Base-by-base conservation (phyloP, 768 basidiomycete species). In the Trametopsis cervina region DNA sequence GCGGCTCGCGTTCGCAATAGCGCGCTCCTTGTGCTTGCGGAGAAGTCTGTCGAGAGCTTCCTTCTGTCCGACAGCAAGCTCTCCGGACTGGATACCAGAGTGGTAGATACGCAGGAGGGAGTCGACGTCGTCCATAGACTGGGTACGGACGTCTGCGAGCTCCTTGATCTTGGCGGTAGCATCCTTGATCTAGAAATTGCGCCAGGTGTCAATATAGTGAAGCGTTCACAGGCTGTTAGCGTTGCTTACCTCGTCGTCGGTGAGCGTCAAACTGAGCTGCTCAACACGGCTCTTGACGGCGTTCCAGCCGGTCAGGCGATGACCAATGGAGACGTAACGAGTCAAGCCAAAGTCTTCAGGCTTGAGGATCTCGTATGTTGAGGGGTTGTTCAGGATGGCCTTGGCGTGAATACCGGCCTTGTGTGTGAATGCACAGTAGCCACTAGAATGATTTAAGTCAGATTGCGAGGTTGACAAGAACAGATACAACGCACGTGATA, bases 381-480 rank as follows among this genome's bases (percentile, higher is more conserved):
- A 90, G 1, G 96, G 96, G 77, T 99, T 99, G 74, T 97, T 96
- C 54, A 94, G 81, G 68, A 99, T 99, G 33, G 96, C 96, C 78
- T 99, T 99, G 71, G 96, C 96, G 69, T 99, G 96, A 55, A 99
- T 99, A 64, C 96, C 96, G 18, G 96, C 96, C 84, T 99, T 98
- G 83, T 98, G 96, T 22, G 96, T 99, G 75, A 99, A 99, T 3
- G 96, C 96, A 63, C 96, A 98, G 70, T 97, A 99, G 13, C 96
- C 96, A 47, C 94, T 97, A 36, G 6, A n/a, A 37, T 9, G 17
- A 10, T 15, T 44, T 42, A 12, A 33, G 18, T 15, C 42, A 27
- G 20, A 47, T 13, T 17, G 21, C 36, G 44, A 15, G 40, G 27
- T 38, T 9, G 5, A 35, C 36, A 40, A 47, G 24, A 5, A 10